phyloP scores from a whole-genome alignment of 352 stramenopile species.

The Pythium rhizo-oryzae region DNA sequence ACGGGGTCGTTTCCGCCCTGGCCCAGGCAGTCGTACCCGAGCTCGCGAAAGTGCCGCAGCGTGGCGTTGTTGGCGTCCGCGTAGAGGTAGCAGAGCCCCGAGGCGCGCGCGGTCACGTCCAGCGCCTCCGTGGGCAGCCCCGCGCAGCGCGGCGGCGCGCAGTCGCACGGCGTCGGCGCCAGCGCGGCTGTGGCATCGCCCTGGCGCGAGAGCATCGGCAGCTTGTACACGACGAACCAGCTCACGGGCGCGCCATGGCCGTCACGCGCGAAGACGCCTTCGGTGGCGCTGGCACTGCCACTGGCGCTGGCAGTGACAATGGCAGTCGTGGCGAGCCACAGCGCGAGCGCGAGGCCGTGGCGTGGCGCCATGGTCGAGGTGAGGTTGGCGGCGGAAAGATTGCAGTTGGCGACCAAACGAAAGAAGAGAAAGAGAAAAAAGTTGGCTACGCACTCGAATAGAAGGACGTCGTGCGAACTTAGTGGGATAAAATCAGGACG shows the following conservation, averaged over 20 bases:
- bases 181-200: neutral
- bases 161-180: slow-evolving; percentile 64
- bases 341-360: too few species aligned
- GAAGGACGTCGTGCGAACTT: slow-evolving; percentile 9
- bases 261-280: slow-evolving; percentile 44
- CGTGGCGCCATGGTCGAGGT: too few species aligned
- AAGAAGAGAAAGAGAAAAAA: too few species aligned
- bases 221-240: slow-evolving; percentile 81
- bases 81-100: slow-evolving; percentile 82
- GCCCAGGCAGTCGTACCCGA: slow-evolving; percentile 78
- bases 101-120: slow-evolving; percentile 37
- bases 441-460: neutral
- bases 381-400: too few species aligned
- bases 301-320: too few species aligned
- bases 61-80: slow-evolving; percentile 51
- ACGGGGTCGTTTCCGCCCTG: slow-evolving; percentile 74
- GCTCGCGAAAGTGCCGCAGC: slow-evolving; percentile 67
- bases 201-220: slow-evolving; percentile 41
- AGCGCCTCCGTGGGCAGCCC: slow-evolving; percentile 46
- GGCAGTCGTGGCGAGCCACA: too few species aligned
- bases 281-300: too few species aligned
- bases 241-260: slow-evolving; percentile 57
- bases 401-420: too few species aligned
- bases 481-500: neutral
- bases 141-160: slow-evolving; percentile 50